Conservation (phyloP, 2,329 filamentous ascomycete species). For the Aspergillus arachidicola region DNA sequence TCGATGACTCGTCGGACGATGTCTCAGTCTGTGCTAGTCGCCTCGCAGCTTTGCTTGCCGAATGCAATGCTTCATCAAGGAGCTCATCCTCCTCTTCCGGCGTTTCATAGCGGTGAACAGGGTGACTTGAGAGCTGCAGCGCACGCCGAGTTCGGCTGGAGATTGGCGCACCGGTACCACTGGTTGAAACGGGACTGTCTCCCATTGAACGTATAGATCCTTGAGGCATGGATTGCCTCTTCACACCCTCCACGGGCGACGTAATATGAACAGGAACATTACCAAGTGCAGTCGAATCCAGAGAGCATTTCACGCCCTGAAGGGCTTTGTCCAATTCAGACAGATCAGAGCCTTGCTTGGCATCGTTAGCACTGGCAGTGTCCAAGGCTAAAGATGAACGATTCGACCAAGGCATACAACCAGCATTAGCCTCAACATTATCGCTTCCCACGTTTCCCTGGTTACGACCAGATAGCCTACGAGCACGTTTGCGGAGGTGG, state of each 20-base stretch:
- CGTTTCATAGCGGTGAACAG: slow-evolving; percentile 84
- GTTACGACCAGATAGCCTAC: slow-evolving; percentile 88
- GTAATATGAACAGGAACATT: slow-evolving; percentile 42
- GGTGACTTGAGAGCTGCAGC: slow-evolving; percentile 69
- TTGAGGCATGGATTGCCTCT: slow-evolving; percentile 45
- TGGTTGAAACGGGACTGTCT: slow-evolving; percentile 31
- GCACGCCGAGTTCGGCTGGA: slow-evolving; percentile 80
- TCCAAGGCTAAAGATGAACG: slow-evolving; percentile 82
- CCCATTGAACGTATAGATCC: slow-evolving; percentile 32
- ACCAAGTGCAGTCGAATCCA: slow-evolving; percentile 49
- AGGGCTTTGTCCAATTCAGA: slow-evolving; percentile 64
- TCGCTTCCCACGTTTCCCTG: slow-evolving; percentile 80
- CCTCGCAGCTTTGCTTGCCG: slow-evolving; percentile 73
- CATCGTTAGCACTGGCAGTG: slow-evolving; percentile 51
- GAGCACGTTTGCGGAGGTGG: slow-evolving; percentile 88
- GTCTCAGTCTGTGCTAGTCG: slow-evolving; percentile 60
- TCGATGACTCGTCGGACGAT: slow-evolving; percentile 52
- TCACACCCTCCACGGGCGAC: slow-evolving; percentile 34
- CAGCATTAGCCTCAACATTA: slow-evolving; percentile 89
- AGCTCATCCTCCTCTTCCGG: slow-evolving; percentile 97
- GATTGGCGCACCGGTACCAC: slow-evolving; percentile 54
- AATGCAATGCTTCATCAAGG: slow-evolving; percentile 82
- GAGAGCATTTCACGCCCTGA: slow-evolving; percentile 61
- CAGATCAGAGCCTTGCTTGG: slow-evolving; percentile 54
- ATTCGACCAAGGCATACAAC: slow-evolving; percentile 87